Conservation (phyloP, 2,329 filamentous ascomycete species). For the Colletotrichum acutatum region DNA sequence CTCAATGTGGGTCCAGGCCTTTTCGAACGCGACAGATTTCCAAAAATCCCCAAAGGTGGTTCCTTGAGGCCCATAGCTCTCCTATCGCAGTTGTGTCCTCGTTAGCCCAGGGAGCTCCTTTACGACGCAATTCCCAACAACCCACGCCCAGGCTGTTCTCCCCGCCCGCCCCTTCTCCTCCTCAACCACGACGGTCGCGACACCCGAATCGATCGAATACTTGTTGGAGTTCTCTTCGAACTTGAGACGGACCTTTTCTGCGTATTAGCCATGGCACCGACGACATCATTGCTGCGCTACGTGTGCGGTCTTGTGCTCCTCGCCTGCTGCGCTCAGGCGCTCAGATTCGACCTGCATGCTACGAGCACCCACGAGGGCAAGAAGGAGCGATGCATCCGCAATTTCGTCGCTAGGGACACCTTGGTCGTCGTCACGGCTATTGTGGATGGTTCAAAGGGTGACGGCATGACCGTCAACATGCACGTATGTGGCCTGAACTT, state of each 20-base stretch:
- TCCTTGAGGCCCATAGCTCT: constrained; percentile 21
- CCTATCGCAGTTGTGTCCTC: constrained; percentile 19
- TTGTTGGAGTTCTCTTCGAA: background rate
- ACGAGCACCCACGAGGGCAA: constrained; percentile 69
- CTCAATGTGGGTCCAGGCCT: constrained; percentile 24
- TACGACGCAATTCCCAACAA: constrained; percentile 13
- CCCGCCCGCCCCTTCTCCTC: constrained; percentile 55
- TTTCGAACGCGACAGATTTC: constrained; percentile 39
- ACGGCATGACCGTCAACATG: constrained; percentile 95
- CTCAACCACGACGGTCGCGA: background rate
- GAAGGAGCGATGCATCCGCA: constrained; percentile 91
- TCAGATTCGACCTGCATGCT: constrained; percentile 94
- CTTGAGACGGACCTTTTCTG: background rate
- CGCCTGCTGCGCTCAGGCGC: constrained; percentile 68
- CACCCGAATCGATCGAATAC: background rate
- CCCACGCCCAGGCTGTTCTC: constrained; percentile 5
- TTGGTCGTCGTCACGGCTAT: constrained; percentile 95
- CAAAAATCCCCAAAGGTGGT: constrained; percentile 35
- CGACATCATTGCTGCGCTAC: constrained; percentile 65
- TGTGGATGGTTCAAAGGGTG: constrained; percentile 84
- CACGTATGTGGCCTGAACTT: constrained; percentile 68
- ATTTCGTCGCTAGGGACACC: constrained; percentile 93
- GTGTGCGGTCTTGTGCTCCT: constrained; percentile 69
- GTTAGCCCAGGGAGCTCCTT: constrained; percentile 32
- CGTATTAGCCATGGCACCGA: constrained; percentile 56